These are phyloP conservation scores for Skeletonema potamos DNA, from an alignment of 108 stramenopile genomes.

Conservation along the genomic window DNA sequence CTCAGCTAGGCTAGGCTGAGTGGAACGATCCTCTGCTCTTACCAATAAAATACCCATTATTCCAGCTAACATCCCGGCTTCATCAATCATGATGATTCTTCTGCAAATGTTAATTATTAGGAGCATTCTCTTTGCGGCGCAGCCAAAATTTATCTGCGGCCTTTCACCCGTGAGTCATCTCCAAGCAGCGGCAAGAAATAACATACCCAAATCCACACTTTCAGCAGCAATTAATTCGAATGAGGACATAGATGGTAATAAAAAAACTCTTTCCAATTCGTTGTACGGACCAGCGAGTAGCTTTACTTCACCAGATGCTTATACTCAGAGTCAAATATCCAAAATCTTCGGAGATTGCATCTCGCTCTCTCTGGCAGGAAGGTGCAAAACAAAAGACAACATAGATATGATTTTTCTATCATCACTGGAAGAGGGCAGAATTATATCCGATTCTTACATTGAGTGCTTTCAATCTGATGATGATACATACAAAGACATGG, in stretches of 20 bases:
- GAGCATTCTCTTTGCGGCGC: too few species aligned
- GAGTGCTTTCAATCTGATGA: background rate
- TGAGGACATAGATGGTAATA: background rate
- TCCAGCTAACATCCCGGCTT: too few species aligned
- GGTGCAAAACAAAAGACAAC: background rate
- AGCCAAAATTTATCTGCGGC: background rate
- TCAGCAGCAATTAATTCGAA: background rate
- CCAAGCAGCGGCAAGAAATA: background rate
- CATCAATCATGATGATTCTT: too few species aligned
- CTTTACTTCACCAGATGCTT: constrained; percentile 4
- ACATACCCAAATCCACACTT: background rate
- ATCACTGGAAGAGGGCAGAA: background rate
- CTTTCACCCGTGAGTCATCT: background rate
- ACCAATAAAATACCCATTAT: too few species aligned
- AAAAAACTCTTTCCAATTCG: background rate
- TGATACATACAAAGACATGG: background rate
- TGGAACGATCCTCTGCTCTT: too few species aligned
- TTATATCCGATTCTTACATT: constrained; percentile 1
- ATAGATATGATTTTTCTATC: constrained; percentile 1
- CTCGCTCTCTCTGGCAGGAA: constrained; percentile 8
- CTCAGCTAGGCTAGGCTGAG: too few species aligned
- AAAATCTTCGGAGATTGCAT: constrained; percentile 10
- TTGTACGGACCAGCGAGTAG: background rate
- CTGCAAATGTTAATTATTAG: too few species aligned
- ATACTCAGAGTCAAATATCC: constrained; percentile 4